Conservation (phyloP, 2,329 filamentous ascomycete species). For the Colletotrichum spinosum region DNA sequence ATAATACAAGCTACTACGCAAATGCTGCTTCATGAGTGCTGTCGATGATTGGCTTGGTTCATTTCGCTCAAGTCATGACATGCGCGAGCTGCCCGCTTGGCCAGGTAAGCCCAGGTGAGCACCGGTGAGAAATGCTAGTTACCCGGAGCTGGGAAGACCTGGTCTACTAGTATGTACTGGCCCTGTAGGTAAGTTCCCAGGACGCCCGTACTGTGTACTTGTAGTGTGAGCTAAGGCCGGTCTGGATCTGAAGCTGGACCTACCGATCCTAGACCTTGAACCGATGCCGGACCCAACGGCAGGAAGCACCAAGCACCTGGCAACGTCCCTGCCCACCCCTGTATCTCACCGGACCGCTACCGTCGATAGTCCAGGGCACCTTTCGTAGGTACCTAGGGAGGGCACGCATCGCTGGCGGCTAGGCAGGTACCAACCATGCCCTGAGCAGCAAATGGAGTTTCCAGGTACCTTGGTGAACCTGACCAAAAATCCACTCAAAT, state of each 20-base stretch:
- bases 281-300: conserved; percentile 4
- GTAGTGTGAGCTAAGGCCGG: too few relatives aligned
- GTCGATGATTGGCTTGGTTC: too few relatives aligned
- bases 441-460: too few relatives aligned
- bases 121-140: conserved; percentile 5
- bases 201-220: not conserved
- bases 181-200: not conserved
- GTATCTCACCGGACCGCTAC: conserved; percentile 20
- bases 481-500: not conserved
- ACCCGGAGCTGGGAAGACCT: not conserved
- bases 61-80: too few relatives aligned
- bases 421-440: too few relatives aligned
- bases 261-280: too few relatives aligned
- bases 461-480: too few relatives aligned
- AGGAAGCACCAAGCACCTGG: conserved; percentile 24
- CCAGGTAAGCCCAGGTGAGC: conserved; percentile 23
- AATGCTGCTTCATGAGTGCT: not conserved
- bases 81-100: too few relatives aligned
- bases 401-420: too few relatives aligned
- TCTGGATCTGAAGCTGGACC: too few relatives aligned
- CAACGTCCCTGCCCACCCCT: conserved; percentile 19
- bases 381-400: not conserved
- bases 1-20: too few relatives aligned
- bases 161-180: not conserved
- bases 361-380: conserved; percentile 11